Conservation (phyloP, 495 filamentous ascomycete species). For the Lasiosphaeria ovina region DNA sequence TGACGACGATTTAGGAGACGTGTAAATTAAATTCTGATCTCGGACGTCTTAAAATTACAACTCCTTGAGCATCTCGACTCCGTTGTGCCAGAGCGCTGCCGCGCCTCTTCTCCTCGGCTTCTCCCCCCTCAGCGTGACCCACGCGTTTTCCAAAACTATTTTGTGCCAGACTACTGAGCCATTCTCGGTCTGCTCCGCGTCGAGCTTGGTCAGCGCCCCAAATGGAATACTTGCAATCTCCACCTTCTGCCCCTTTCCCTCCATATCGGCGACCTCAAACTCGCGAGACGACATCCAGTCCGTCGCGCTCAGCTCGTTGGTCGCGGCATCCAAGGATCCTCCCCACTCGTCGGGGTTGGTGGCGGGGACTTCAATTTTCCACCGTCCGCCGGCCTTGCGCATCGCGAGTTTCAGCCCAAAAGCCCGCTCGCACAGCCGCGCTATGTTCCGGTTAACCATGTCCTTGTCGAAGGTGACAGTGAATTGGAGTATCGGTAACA, state of each 20-base stretch:
- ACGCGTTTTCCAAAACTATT: no score
- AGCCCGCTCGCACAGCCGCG: conserved; percentile 14
- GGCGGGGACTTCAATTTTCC: conserved; percentile 15
- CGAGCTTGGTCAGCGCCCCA: conserved; percentile 15
- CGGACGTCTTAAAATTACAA: no score
- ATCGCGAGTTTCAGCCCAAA: conserved; percentile 18
- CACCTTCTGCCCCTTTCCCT: background rate
- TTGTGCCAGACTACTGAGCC: no score
- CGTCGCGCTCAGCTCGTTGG: background rate
- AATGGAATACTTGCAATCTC: conserved; percentile 11
- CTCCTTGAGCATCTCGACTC: no score
- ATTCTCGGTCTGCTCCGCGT: background rate
- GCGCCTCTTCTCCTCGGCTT: no score
- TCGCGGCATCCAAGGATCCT: background rate
- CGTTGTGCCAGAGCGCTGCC: no score
- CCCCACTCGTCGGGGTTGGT: conserved; percentile 10
- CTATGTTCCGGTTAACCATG: background rate
- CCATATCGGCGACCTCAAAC: background rate
- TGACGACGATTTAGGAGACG: no score
- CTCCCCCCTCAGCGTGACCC: no score
- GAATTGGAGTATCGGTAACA: conserved; percentile 8
- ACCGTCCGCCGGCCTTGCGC: background rate
- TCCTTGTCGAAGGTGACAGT: background rate
- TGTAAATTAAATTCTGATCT: no score
- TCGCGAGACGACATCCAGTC: background rate